phyloP scores from a whole-genome alignment of 164 flowering plant species.

The Akebia trifoliata region DNA sequence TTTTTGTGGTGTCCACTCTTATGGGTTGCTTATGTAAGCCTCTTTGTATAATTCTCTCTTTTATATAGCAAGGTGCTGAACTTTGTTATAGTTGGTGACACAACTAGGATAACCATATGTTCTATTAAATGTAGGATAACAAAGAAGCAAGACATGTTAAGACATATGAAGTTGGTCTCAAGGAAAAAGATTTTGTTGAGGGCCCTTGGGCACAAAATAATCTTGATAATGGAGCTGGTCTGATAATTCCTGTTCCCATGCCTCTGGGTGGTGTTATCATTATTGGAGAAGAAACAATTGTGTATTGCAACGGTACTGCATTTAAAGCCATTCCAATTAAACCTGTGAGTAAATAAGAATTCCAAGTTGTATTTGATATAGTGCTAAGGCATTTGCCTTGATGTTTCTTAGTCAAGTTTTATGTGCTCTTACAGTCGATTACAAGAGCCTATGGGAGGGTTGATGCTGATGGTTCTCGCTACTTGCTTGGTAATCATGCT shows the following conservation, averaged over 20 bases:
- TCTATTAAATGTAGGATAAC: conserved; percentile 64
- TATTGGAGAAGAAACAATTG: conserved; percentile 96
- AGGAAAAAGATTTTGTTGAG: conserved; percentile 94
- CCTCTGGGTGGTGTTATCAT: conserved; percentile 96
- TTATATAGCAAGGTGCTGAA: no score
- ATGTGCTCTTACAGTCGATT: conserved; percentile 55
- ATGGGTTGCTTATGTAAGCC: no score
- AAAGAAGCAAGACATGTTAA: conserved; percentile 96
- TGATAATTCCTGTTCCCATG: conserved; percentile 91
- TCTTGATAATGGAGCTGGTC: conserved; percentile 94
- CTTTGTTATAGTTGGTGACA: no score
- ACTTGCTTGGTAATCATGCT: conserved; percentile 88
- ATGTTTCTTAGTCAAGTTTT: conserved; percentile 11
- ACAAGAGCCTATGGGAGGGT: conserved; percentile 95
- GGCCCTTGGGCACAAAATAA: conserved; percentile 97
- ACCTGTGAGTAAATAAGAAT: conserved; percentile 50
- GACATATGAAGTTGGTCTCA: conserved; percentile 87
- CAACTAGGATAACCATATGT: no score
- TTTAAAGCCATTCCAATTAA: conserved; percentile 91
- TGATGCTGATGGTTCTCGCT: conserved; percentile 97
- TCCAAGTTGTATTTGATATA: background rate
- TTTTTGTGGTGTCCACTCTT: no score
- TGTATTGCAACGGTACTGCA: conserved; percentile 78
- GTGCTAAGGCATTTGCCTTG: background rate
- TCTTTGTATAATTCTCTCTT: no score